phyloP scores from a whole-genome alignment of 2,329 filamentous ascomycete species.

The Colletotrichum destructivum region DNA sequence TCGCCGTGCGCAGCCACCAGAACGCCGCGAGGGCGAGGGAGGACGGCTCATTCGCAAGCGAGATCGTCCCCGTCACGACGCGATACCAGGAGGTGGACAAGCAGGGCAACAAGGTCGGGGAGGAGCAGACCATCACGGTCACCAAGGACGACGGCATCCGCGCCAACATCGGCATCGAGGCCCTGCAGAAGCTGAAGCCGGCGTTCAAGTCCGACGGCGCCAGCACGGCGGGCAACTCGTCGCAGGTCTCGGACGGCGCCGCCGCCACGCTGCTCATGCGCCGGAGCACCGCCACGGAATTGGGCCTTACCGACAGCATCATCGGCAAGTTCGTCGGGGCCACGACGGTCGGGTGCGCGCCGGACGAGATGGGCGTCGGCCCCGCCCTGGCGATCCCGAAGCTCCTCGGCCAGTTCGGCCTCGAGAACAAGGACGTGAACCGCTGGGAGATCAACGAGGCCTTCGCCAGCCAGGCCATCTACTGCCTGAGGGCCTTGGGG shows the following conservation, averaged over 20 bases:
- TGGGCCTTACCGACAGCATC: slow-evolving; percentile 79
- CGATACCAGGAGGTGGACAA: slow-evolving; percentile 76
- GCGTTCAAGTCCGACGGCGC: slow-evolving; percentile 83
- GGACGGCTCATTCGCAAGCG: slow-evolving; percentile 79
- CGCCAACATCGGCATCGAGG: slow-evolving; percentile 76
- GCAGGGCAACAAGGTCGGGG: slow-evolving; percentile 68
- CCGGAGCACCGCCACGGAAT: slow-evolving; percentile 80
- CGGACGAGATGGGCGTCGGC: slow-evolving; percentile 95
- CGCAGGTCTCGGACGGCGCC: slow-evolving; percentile 90
- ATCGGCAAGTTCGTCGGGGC: slow-evolving; percentile 88
- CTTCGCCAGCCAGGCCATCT: slow-evolving; percentile 76
- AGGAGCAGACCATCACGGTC: slow-evolving; percentile 75
- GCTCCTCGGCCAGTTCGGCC: slow-evolving; percentile 78
- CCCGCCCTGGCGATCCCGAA: slow-evolving; percentile 90
- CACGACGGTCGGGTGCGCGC: slow-evolving; percentile 82
- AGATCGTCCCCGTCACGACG: slow-evolving; percentile 87
- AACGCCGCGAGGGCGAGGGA: slow-evolving; percentile 80
- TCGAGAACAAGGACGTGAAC: slow-evolving; percentile 79
- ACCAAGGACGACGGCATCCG: slow-evolving; percentile 88
- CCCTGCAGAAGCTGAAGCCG: slow-evolving; percentile 84
- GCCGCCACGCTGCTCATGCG: slow-evolving; percentile 89
- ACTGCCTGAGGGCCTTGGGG: slow-evolving; percentile 81
- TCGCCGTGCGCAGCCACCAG: slow-evolving; percentile 82
- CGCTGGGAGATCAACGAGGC: slow-evolving; percentile 97
- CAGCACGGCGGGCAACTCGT: slow-evolving; percentile 88